phyloP scores from a whole-genome alignment of 2,329 filamentous ascomycete species.

The Sporothrix phasma region DNA sequence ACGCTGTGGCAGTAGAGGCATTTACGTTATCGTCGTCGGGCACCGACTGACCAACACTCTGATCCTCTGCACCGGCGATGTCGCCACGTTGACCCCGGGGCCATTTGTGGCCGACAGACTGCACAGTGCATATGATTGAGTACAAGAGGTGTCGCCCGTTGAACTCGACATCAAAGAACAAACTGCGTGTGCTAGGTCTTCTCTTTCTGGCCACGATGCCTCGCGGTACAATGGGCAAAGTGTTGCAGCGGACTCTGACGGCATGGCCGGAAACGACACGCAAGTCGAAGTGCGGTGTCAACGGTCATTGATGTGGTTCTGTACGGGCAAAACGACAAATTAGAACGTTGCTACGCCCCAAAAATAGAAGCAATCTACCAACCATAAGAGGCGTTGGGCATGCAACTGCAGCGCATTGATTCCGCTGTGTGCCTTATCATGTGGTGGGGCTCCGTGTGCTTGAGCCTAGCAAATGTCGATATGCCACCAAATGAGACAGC shows the following conservation, averaged over 20 bases:
- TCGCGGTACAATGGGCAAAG: neutral
- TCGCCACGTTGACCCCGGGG: neutral
- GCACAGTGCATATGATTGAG: constrained; percentile 10
- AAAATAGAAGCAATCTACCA: neutral
- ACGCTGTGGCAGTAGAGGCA: neutral
- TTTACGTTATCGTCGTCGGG: neutral
- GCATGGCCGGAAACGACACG: neutral
- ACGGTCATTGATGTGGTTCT: neutral
- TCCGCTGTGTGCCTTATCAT: no score
- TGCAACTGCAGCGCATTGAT: no score
- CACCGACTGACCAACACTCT: neutral
- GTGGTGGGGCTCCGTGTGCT: no score
- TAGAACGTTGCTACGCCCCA: no score
- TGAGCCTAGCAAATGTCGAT: neutral
- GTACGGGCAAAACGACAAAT: neutral
- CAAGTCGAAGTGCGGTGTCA: neutral
- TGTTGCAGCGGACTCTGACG: constrained; percentile 3
- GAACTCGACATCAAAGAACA: constrained; percentile 13
- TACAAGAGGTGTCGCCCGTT: constrained; percentile 9
- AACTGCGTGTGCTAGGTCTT: neutral
- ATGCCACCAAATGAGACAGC: no score
- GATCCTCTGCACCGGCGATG: neutral
- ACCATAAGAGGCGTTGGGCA: no score
- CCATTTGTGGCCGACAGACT: constrained; percentile 7
- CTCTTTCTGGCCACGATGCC: neutral